phyloP scores from a whole-genome alignment of 1,284 basidiomycete species.

The Inonotus hispidus region DNA sequence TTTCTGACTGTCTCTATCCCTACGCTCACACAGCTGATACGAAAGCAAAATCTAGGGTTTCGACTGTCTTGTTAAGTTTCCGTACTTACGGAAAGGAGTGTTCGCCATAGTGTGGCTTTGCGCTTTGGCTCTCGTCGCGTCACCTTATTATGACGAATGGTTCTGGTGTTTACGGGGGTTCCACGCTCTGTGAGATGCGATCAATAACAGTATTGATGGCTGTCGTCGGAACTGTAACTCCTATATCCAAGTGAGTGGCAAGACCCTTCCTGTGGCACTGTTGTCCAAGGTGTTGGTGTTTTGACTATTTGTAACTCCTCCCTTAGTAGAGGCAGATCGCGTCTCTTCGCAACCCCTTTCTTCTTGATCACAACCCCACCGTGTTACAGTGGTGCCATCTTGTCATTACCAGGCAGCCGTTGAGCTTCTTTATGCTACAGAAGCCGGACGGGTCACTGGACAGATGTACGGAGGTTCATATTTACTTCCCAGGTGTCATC shows the following conservation, averaged over 20 bases:
- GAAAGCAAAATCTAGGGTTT: background rate
- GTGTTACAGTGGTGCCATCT: conserved; percentile 13
- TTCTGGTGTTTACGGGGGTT: background rate
- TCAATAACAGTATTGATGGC: conserved; percentile 7
- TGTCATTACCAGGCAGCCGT: conserved; percentile 16
- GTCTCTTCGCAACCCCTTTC: conserved; percentile 12
- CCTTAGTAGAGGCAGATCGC: conserved; percentile 12
- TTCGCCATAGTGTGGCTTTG: too few species aligned
- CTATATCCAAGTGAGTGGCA: background rate
- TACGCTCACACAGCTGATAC: conserved; percentile 1
- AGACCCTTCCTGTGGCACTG: conserved; percentile 11
- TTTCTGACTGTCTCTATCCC: conserved; percentile 2
- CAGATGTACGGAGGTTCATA: conserved; percentile 2
- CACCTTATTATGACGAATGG: background rate
- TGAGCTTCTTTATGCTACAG: conserved; percentile 1
- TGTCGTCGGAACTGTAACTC: background rate
- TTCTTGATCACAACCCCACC: conserved; percentile 3
- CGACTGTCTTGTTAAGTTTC: too few species aligned
- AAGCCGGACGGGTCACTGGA: conserved; percentile 5
- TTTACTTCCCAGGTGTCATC: conserved; percentile 2
- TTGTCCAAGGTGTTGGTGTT: conserved; percentile 2
- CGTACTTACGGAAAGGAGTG: too few species aligned
- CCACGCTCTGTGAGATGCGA: conserved; percentile 6
- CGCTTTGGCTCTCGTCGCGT: too few species aligned
- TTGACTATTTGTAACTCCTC: background rate